Conservation (phyloP, 2,329 filamentous ascomycete species). For the Epichloe hybrida region DNA sequence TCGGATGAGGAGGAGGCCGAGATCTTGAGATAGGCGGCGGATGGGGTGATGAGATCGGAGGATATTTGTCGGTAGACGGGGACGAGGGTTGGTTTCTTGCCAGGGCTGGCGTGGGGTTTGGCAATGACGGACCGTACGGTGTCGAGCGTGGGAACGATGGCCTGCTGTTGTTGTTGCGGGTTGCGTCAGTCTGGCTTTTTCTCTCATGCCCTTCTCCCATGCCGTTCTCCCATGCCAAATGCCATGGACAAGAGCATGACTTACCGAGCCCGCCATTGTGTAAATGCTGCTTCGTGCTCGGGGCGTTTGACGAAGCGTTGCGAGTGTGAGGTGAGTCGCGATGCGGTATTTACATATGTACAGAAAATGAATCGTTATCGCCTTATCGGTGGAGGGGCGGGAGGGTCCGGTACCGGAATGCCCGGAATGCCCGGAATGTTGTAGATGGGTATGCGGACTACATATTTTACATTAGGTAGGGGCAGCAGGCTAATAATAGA, state of each 20-base stretch:
- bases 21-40: conserved; percentile 88
- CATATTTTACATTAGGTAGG: too few relatives aligned
- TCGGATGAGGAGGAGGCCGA: conserved; percentile 53
- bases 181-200: background rate
- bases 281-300: background rate
- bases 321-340: background rate
- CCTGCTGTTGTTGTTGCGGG: conserved; percentile 17
- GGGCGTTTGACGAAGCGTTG: background rate
- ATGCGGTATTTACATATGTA: too few relatives aligned
- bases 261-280: conserved; percentile 18
- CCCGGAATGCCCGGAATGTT: too few relatives aligned
- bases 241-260: conserved; percentile 1
- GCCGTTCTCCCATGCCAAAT: too few relatives aligned
- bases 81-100: conserved; percentile 51
- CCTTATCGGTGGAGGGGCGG: background rate
- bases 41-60: conserved; percentile 86
- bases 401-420: too few relatives aligned
- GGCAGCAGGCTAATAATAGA: too few relatives aligned
- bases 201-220: too few relatives aligned
- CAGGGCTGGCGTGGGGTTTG: conserved; percentile 17
- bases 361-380: background rate
- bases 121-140: conserved; percentile 30
- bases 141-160: conserved; percentile 32
- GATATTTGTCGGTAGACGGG: conserved; percentile 75
- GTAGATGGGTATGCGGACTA: too few relatives aligned